phyloP scores from a whole-genome alignment of 176 grass and related monocot species.

The Oryza meridionalis region DNA sequence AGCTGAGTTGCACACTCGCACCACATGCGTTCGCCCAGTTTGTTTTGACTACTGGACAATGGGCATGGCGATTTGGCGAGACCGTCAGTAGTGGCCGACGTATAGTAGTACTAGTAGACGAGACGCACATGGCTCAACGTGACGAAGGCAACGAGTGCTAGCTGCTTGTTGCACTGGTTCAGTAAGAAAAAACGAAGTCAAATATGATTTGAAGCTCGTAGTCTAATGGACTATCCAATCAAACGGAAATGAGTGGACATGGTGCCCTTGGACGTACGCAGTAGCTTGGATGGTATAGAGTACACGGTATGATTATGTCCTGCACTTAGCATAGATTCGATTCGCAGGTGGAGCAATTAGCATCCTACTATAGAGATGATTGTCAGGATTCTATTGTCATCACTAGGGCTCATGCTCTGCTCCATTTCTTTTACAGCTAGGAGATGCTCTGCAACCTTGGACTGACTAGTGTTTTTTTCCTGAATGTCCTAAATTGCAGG shows the following conservation, averaged over 20 bases:
- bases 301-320: neutral
- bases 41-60: conserved; percentile 20
- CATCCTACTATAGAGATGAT: neutral
- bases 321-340: conserved; percentile 25
- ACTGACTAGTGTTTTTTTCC: neutral
- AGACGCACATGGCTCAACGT: conserved; percentile 6
- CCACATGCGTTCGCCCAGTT: conserved; percentile 10
- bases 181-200: neutral
- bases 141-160: neutral
- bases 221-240: neutral
- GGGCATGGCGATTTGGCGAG: neutral
- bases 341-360: neutral
- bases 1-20: neutral
- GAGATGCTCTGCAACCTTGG: conserved; percentile 1
- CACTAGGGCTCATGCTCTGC: neutral
- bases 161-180: neutral
- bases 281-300: conserved; percentile 1
- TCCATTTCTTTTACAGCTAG: neutral
- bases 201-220: neutral
- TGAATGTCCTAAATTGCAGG: neutral
- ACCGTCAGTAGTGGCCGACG: neutral
- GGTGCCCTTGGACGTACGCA: neutral
- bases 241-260: conserved; percentile 10
- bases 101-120: neutral
- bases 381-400: neutral